Base-by-base conservation (phyloP, 169 alveolate species). In the Plasmodium vivax region DNA sequence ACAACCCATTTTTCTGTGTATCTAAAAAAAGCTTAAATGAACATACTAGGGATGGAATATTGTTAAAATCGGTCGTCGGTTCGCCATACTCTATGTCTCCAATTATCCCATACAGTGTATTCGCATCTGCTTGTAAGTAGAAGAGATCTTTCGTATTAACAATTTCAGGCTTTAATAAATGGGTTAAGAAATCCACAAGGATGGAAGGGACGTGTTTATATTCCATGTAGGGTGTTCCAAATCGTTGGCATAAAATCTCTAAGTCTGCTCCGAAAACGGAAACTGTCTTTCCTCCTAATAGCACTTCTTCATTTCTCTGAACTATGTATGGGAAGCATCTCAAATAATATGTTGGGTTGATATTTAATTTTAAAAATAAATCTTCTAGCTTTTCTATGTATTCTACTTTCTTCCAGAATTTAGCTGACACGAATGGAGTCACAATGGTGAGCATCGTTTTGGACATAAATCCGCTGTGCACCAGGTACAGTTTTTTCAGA, bases 271-370 rank as follows among this genome's bases (percentile, higher is more conserved):
- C 96, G 77, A 96, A 96, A 9, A 93, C 93, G 0, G 98, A 95
- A 23, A 96, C 73, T 0, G 97, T 96, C 84, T 62, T 54, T 14
- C 92, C 93, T 36, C 97, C 98, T 47, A 96, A 83, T 47, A 92
- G 74, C 19, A 95, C 72, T 68, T 96, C 98, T 79, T 96, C 98
- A 23, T 95, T 92, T 47, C 98, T 95, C 83, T 96, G 98, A 8
- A 96, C 98, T 14, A 93, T 93, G 83, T 96, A 96, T 16, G 98
- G 98, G 92, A 96, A 91, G 19, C 83, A 51, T 56, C 83, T 91
- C 43, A 91, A 54, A 95, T 87, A 92, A 56, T 85, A 84, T 85
- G 93, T 85, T 62, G 96, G 94, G 75, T 95, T 90, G 30, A 96
- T 81, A 83, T 94, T 94, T 72, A 96, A 93, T 23, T 82, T 73